A percentile compares a stretch with the other conserved stretches of the same genome.
phyloP scores from a whole-genome alignment of 768 basidiomycete species.

The Asterophora parasitica region DNA sequence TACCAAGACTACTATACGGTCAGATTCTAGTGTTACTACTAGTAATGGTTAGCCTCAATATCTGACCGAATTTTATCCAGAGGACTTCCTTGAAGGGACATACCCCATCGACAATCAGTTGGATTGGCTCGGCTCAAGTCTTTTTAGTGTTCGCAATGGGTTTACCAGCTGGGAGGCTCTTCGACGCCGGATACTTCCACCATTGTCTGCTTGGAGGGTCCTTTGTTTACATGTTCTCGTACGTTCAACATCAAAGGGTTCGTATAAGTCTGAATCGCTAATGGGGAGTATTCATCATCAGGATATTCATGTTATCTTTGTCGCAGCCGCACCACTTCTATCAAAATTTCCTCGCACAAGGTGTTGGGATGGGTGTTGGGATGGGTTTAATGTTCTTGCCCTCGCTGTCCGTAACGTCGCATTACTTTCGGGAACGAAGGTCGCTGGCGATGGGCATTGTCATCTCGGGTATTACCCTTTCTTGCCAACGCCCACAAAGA shows the following conservation, averaged over 20 bases:
- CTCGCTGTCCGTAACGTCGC: conserved; percentile 45
- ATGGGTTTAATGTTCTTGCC: conserved; percentile 54
- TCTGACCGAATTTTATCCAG: conserved; percentile 15
- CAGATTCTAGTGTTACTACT: conserved; percentile 2
- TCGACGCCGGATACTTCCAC: conserved; percentile 48
- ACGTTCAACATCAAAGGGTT: conserved; percentile 12
- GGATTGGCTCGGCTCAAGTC: conserved; percentile 49
- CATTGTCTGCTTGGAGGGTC: conserved; percentile 35
- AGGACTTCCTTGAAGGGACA: conserved; percentile 32
- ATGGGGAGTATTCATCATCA: conserved; percentile 11
- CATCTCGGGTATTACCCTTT: conserved; percentile 33
- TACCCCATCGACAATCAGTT: conserved; percentile 39
- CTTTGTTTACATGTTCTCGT: conserved; percentile 40
- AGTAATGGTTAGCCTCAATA: no score
- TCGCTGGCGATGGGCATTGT: conserved; percentile 54
- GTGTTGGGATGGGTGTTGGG: conserved; percentile 51
- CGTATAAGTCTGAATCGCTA: background rate
- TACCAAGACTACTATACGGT: conserved; percentile 51
- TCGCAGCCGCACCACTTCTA: conserved; percentile 43
- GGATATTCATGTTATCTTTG: conserved; percentile 48
- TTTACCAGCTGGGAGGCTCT: conserved; percentile 38
- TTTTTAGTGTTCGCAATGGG: conserved; percentile 45
- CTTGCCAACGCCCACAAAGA: background rate
- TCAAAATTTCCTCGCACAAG: conserved; percentile 52
- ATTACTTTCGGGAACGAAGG: conserved; percentile 45